Evolutionary conservation across 2,329 filamentous ascomycete genomes (phyloP), one percentile per base, ranked within the genome.

Genomic region (Aspergillus spinulosporus): DNA sequence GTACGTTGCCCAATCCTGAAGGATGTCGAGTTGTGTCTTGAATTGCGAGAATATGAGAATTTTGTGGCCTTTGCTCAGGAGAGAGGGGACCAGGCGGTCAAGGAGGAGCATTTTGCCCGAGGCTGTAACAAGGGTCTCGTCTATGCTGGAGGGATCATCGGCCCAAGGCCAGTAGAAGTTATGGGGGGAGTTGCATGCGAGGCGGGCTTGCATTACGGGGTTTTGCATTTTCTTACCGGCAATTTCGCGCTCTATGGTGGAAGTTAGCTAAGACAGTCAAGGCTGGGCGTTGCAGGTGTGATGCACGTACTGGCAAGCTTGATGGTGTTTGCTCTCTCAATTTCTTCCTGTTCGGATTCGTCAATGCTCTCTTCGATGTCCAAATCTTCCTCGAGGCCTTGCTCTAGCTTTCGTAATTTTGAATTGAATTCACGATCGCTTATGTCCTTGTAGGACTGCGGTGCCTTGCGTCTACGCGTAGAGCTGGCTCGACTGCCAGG

Each of bases 31-130:
- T 61, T 96, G 92, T 0, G 88, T 96, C 56, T 92, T 95, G 77
- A 99, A 99, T 68, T 99, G 94, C 0, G 90, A 95, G 74, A 99
- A 99, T 49, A 99, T 91, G 45, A 99, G 83, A 29, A 97, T 88
- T 68, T 97, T 97, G 76, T 97, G 92, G 3, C 84, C 88, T 1
- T 84, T 81, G 0, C 78, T 62, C 56, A 99, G 88, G 0, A 99
- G 81, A 1, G 81, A 81, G 0, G 89, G 89, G 0, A 99, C 82
- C 0, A 99, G 81, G 0, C 91, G 86, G 70, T 99, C 94, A 0
- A 99, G 83, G 0, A 99, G 83, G 2, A 97, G 83, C 91, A 99
- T 97, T 72, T 99, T 99, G 11, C 94, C 94, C 0, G 92, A 96
- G 0, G 90, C 85, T 0, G 88, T 93, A 32, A 99, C 84, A 4